Conservation (phyloP, 2,329 filamentous ascomycete species). For the Chalara sp. region DNA sequence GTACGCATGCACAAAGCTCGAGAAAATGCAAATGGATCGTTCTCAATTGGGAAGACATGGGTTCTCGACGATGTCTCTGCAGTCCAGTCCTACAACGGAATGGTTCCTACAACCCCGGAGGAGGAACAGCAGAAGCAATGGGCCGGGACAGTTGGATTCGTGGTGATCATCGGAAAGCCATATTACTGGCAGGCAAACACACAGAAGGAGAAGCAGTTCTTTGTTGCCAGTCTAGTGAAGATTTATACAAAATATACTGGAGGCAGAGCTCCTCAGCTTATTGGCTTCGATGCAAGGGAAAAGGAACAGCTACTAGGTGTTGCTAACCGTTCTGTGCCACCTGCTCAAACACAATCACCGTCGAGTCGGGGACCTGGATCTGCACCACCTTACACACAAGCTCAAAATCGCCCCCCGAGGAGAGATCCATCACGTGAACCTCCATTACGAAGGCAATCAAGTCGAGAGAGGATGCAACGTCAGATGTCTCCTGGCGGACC, state of each 20-base stretch:
- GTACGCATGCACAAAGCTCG: slow-evolving; percentile 96
- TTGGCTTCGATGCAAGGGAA: slow-evolving; percentile 77
- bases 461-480: slow-evolving; percentile 24
- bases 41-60: slow-evolving; percentile 98
- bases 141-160: slow-evolving; percentile 79
- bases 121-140: slow-evolving; percentile 61
- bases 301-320: slow-evolving; percentile 66
- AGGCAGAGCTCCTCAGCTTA: slow-evolving; percentile 69
- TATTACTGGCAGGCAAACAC: slow-evolving; percentile 97
- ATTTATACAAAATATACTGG: slow-evolving; percentile 96
- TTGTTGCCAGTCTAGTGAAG: slow-evolving; percentile 92
- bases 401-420: slow-evolving; percentile 10
- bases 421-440: slow-evolving; percentile 21
- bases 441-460: slow-evolving; percentile 17
- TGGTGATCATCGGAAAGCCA: slow-evolving; percentile 82
- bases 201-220: slow-evolving; percentile 96
- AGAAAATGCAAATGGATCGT: slow-evolving; percentile 88
- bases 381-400: slow-evolving; percentile 15
- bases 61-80: slow-evolving; percentile 81
- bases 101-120: slow-evolving; percentile 49
- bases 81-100: slow-evolving; percentile 74
- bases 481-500: slow-evolving; percentile 12
- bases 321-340: slow-evolving; percentile 12
- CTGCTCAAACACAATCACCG: slow-evolving; percentile 8
- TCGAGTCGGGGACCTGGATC: slow-evolving; percentile 4